Conservation (phyloP, 2,329 filamentous ascomycete species). For the Phoma sp. region DNA sequence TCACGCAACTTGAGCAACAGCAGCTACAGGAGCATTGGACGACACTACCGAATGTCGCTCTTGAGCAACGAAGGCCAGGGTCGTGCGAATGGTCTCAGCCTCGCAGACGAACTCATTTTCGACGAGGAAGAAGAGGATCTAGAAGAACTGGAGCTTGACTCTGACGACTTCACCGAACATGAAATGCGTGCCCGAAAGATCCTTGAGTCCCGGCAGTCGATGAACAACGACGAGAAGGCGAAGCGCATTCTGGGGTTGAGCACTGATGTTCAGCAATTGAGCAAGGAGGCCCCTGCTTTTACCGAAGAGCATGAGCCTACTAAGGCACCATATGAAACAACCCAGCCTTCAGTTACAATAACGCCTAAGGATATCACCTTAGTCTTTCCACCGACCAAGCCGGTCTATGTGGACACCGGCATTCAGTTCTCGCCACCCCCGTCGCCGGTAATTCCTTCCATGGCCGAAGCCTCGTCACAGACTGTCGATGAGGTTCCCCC, state of each 20-base stretch:
- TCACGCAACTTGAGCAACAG: constrained; percentile 63
- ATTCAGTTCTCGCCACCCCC: constrained; percentile 84
- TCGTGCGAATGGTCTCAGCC: constrained; percentile 71
- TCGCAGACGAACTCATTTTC: constrained; percentile 90
- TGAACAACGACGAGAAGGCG: constrained; percentile 52
- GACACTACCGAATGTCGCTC: constrained; percentile 73
- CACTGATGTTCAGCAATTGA: constrained; percentile 31
- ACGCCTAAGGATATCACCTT: constrained; percentile 36
- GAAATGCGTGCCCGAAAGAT: constrained; percentile 48
- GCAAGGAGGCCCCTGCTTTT: constrained; percentile 29
- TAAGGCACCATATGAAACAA: constrained; percentile 30
- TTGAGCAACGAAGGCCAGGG: constrained; percentile 60
- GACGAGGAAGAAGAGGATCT: constrained; percentile 73
- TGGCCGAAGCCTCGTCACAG: constrained; percentile 30
- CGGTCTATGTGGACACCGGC: constrained; percentile 73
- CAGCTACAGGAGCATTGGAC: constrained; percentile 57
- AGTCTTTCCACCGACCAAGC: constrained; percentile 43
- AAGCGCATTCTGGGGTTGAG: constrained; percentile 54
- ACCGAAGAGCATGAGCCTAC: constrained; percentile 32
- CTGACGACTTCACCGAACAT: constrained; percentile 62
- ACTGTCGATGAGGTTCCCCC: constrained; percentile 29
- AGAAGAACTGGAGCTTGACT: constrained; percentile 65
- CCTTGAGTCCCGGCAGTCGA: constrained; percentile 51
- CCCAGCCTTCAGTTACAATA: constrained; percentile 30
- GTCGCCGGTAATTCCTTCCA: constrained; percentile 63